These are phyloP conservation scores for Dioszegia aurantiaca DNA, from an alignment of 768 basidiomycete species.

Conservation along the genomic window DNA sequence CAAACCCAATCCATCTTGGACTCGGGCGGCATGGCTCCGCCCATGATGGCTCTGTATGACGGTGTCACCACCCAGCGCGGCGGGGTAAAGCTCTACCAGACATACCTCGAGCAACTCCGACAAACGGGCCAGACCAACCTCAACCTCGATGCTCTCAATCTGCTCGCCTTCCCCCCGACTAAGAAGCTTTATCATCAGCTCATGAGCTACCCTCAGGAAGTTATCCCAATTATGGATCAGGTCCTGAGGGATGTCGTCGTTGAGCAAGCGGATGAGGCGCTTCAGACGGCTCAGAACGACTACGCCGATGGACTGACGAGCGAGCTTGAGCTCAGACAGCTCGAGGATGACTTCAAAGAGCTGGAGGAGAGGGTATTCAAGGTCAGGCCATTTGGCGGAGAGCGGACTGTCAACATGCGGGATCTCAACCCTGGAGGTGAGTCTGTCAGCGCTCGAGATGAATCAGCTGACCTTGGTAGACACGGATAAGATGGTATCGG, in stretches of 20 bases:
- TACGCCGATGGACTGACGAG: constrained; percentile 58
- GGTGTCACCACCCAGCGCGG: constrained; percentile 38
- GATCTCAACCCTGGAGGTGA: constrained; percentile 87
- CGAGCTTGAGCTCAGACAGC: constrained; percentile 80
- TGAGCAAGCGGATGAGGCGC: constrained; percentile 75
- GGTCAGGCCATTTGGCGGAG: constrained; percentile 83
- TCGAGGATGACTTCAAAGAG: constrained; percentile 83
- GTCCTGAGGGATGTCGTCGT: constrained; percentile 90
- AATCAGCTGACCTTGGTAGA: constrained; percentile 58
- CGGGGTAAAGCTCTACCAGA: constrained; percentile 63
- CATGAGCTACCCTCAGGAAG: constrained; percentile 91
- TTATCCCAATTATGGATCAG: constrained; percentile 95
- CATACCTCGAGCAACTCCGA: constrained; percentile 78
- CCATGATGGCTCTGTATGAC: constrained; percentile 48
- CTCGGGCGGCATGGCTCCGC: constrained; percentile 34
- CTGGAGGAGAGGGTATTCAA: constrained; percentile 87
- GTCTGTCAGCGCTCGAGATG: constrained; percentile 18
- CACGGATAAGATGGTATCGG: constrained; percentile 92
- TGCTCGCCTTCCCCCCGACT: constrained; percentile 78
- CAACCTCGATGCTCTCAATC: constrained; percentile 82
- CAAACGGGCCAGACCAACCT: constrained; percentile 88
- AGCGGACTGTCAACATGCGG: constrained; percentile 75
- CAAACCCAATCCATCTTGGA: constrained; percentile 36
- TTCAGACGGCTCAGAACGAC: constrained; percentile 35
- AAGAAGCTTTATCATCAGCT: constrained; percentile 81